phyloP scores from a whole-genome alignment of 2,329 filamentous ascomycete genomes.

The Endoconidiophora laricicola region DNA sequence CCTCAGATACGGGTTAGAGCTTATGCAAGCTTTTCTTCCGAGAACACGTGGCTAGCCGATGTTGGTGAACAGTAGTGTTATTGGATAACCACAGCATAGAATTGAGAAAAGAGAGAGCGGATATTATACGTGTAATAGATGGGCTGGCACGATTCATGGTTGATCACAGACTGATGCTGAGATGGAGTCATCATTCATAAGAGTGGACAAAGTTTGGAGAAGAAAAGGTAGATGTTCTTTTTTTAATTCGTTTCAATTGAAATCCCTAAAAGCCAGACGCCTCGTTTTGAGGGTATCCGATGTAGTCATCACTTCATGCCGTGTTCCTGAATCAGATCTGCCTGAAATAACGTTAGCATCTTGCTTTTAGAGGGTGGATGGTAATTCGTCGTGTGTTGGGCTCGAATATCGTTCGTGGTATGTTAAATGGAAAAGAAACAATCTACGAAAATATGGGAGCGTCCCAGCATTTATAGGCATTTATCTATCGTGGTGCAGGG shows the following conservation, averaged over 20 bases:
- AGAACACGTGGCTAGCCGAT: slow-evolving; percentile 41
- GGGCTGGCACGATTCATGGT: too few relatives aligned
- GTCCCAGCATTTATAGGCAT: slow-evolving; percentile 7
- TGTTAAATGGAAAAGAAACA: not conserved
- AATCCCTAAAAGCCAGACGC: slow-evolving; percentile 13
- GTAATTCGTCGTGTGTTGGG: not conserved
- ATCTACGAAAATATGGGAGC: not conserved
- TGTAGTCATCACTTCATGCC: slow-evolving; percentile 13
- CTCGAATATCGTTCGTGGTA: not conserved
- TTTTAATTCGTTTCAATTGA: slow-evolving; percentile 13
- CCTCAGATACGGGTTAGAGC: slow-evolving; percentile 28
- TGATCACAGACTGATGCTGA: too few relatives aligned
- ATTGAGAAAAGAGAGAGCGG: too few relatives aligned
- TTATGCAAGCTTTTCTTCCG: slow-evolving; percentile 24
- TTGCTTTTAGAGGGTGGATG: not conserved
- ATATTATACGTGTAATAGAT: too few relatives aligned
- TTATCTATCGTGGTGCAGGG: not conserved
- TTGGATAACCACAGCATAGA: too few relatives aligned
- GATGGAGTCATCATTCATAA: too few relatives aligned
- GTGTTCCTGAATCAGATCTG: slow-evolving; percentile 13
- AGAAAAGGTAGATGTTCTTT: slow-evolving; percentile 12
- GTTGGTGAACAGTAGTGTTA: not conserved
- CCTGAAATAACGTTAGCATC: slow-evolving; percentile 9
- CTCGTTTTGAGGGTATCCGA: slow-evolving; percentile 12
- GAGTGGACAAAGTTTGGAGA: not conserved